Evolutionary conservation across 2,329 filamentous ascomycete species (phyloP).

Genomic region (Pseudogymnoascus sp.): DNA sequence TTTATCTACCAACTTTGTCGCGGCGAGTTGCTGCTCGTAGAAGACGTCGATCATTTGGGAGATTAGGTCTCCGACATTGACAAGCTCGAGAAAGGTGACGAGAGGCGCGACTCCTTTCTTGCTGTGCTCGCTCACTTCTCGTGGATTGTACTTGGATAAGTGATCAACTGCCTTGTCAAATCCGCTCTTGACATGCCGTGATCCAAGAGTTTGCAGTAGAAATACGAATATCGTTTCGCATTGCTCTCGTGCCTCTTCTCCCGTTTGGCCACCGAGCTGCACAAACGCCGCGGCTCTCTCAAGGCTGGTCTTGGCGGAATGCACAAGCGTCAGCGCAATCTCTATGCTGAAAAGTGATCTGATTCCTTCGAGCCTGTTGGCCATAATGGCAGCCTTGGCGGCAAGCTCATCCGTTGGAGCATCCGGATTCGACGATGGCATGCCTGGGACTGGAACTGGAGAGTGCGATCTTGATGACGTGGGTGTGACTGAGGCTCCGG

Average conservation of each 20-base stretch:
- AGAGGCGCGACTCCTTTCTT: slow-evolving; percentile 73
- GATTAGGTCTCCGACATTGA: slow-evolving; percentile 96
- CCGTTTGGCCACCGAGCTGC: slow-evolving; percentile 68
- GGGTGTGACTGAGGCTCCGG: slow-evolving; percentile 22
- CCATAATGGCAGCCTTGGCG: slow-evolving; percentile 97
- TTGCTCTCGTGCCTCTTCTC: slow-evolving; percentile 77
- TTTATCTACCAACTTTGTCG: slow-evolving; percentile 74
- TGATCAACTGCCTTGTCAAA: slow-evolving; percentile 91
- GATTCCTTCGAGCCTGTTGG: slow-evolving; percentile 87
- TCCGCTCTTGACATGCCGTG: slow-evolving; percentile 80
- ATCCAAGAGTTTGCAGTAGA: slow-evolving; percentile 76
- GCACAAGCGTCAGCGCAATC: slow-evolving; percentile 81
- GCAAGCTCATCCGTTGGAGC: slow-evolving; percentile 85
- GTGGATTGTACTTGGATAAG: slow-evolving; percentile 82
- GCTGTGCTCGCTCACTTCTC: slow-evolving; percentile 67
- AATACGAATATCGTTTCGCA: slow-evolving; percentile 84
- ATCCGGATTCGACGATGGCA: slow-evolving; percentile 45
- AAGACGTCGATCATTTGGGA: slow-evolving; percentile 99
- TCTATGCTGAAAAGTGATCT: slow-evolving; percentile 94
- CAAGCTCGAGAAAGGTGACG: slow-evolving; percentile 91
- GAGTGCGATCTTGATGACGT: slow-evolving; percentile 42
- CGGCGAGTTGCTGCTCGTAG: slow-evolving; percentile 88
- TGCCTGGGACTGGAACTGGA: slow-evolving; percentile 28
- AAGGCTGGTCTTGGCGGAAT: slow-evolving; percentile 78
- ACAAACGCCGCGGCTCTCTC: slow-evolving; percentile 82